Conservation (phyloP, 495 filamentous ascomycete species). For the Talaromyces adpressus region DNA sequence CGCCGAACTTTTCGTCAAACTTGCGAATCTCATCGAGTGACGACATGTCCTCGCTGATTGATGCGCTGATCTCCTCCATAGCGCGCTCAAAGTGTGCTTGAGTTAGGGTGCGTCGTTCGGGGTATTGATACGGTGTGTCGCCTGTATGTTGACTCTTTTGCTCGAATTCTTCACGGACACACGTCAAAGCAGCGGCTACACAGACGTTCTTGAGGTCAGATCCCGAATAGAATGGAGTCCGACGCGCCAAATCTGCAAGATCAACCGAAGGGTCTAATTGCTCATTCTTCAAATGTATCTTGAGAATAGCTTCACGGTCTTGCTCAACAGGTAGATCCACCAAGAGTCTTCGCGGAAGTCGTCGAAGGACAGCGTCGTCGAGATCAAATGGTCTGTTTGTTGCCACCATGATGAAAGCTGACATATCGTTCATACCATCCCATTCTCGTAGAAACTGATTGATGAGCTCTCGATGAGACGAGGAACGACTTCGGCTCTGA, state of each 20-base stretch:
- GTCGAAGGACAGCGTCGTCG: constrained; percentile 84
- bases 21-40: constrained; percentile 78
- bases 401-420: constrained; percentile 98
- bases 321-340: constrained; percentile 77
- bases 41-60: constrained; percentile 92
- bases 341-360: constrained; percentile 73
- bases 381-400: constrained; percentile 93
- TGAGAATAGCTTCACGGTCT: constrained; percentile 72
- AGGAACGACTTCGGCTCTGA: constrained; percentile 44
- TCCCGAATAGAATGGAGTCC: constrained; percentile 92
- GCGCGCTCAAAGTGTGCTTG: constrained; percentile 74
- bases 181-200: constrained; percentile 84
- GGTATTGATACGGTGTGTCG: constrained; percentile 49
- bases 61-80: constrained; percentile 83
- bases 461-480: constrained; percentile 80
- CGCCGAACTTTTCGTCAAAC: constrained; percentile 95
- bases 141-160: constrained; percentile 45
- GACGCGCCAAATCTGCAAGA: constrained; percentile 58
- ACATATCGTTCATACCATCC: constrained; percentile 84
- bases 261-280: constrained; percentile 60
- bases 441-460: constrained; percentile 98
- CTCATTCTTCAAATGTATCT: constrained; percentile 81
- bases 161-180: constrained; percentile 77
- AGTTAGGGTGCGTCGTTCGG: constrained; percentile 58
- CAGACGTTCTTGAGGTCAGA: constrained; percentile 91